Percentiles rank a stretch among this genome's conserved stretches.
Evolutionary conservation across 768 basidiomycete species (phyloP).

Genomic region (Boletus pseudo-olivaceus): DNA sequence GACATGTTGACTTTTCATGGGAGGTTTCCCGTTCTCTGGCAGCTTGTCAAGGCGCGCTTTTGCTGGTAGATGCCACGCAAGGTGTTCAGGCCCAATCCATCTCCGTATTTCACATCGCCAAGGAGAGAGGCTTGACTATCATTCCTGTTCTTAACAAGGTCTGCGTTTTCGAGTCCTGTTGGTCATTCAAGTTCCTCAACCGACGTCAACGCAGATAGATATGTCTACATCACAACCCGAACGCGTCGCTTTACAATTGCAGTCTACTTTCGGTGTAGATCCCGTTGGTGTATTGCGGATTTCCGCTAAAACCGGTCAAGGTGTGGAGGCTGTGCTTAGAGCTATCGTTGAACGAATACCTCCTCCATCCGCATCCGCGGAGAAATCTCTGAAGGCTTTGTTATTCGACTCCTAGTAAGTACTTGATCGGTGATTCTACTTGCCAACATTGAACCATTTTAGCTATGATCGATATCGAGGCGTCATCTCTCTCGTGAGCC

Average conservation of each 20-base stretch:
- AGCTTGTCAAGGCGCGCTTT: constrained; percentile 86
- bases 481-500: constrained; percentile 85
- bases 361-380: constrained; percentile 56
- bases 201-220: constrained; percentile 62
- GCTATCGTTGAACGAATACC: constrained; percentile 86
- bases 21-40: constrained; percentile 91
- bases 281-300: constrained; percentile 72
- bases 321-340: constrained; percentile 71
- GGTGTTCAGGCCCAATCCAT: constrained; percentile 98
- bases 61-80: constrained; percentile 93
- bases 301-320: constrained; percentile 90
- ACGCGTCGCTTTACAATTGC: constrained; percentile 75
- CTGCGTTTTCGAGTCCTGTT: background rate
- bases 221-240: constrained; percentile 85
- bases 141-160: constrained; percentile 95
- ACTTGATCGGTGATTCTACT: background rate
- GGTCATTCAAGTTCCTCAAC: constrained; percentile 1
- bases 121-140: constrained; percentile 74
- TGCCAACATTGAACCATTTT: constrained; percentile 7
- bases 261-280: constrained; percentile 77
- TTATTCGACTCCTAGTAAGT: constrained; percentile 90
- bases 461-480: constrained; percentile 96
- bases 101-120: constrained; percentile 88
- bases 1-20: constrained; percentile 98
- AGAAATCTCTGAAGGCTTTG: constrained; percentile 71